phyloP scores from a whole-genome alignment of 257 asterid genomes.

The Nicotiana paniculata region DNA sequence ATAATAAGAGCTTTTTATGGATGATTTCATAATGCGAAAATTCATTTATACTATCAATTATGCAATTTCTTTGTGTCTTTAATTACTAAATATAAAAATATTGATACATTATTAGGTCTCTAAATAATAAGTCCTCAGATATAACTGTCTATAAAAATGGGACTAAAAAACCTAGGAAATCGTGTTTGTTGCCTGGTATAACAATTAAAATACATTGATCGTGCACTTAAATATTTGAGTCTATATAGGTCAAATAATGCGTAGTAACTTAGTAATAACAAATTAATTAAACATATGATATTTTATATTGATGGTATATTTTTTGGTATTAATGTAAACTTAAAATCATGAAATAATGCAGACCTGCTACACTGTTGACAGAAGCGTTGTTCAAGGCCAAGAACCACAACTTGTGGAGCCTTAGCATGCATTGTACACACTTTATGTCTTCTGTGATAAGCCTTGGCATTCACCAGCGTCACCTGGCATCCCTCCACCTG shows the following conservation, averaged over 20 bases:
- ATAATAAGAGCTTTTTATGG: no score
- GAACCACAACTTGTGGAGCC: constrained; percentile 51
- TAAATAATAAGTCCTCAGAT: no score
- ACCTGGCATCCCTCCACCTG: constrained; percentile 68
- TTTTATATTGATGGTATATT: neutral
- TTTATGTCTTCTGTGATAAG: constrained; percentile 61
- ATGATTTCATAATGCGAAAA: no score
- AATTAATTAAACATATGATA: neutral
- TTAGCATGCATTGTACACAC: constrained; percentile 66
- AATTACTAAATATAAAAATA: neutral
- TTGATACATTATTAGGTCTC: no score
- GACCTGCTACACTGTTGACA: constrained; percentile 89
- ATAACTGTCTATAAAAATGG: neutral
- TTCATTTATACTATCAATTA: neutral
- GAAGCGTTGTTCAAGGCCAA: constrained; percentile 57
- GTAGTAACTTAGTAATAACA: neutral
- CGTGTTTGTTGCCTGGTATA: no score
- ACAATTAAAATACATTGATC: no score
- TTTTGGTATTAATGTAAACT: no score
- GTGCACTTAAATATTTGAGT: no score
- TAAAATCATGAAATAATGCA: neutral
- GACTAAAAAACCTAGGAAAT: no score
- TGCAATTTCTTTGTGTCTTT: neutral
- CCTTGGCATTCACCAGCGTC: constrained; percentile 40
- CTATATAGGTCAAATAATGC: no score